Conservation (phyloP, 495 filamentous ascomycete species). For the Penicillium parvum region DNA sequence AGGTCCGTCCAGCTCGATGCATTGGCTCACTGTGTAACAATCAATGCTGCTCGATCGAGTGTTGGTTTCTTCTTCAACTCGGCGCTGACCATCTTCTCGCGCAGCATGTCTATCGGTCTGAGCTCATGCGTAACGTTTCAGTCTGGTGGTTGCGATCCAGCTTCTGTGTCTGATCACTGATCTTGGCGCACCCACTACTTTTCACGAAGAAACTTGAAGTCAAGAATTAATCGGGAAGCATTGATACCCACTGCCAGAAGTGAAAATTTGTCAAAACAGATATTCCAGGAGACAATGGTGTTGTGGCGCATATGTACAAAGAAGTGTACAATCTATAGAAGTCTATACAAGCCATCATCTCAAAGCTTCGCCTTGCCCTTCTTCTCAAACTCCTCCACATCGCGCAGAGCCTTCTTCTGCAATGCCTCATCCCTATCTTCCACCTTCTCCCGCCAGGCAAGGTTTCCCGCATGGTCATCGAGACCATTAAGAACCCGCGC, state of each 20-base stretch:
- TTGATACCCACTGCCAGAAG: too few species aligned
- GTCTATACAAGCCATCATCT: not conserved
- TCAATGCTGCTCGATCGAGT: too few species aligned
- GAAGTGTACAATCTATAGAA: not conserved
- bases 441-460: conserved; percentile 40
- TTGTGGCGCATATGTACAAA: not conserved
- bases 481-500: conserved; percentile 53
- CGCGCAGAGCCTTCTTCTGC: conserved; percentile 19
- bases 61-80: too few species aligned
- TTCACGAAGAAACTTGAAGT: too few species aligned
- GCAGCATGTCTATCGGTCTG: too few species aligned
- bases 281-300: not conserved
- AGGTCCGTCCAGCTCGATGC: too few species aligned
- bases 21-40: too few species aligned
- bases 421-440: conserved; percentile 27
- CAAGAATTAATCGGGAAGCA: conserved; percentile 4
- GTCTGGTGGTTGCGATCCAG: too few species aligned
- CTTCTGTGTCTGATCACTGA: too few species aligned
- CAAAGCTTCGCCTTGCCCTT: conserved; percentile 44
- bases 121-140: too few species aligned
- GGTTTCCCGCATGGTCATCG: conserved; percentile 40
- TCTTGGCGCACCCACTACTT: too few species aligned
- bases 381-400: conserved; percentile 41
- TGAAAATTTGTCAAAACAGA: not conserved
- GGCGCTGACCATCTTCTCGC: too few species aligned